Evolutionary conservation across 192 early-diverging fungal genomes (phyloP), one percentile per base, ranked within the genome.

Genomic region (Allomyces macrogynus): DNA sequence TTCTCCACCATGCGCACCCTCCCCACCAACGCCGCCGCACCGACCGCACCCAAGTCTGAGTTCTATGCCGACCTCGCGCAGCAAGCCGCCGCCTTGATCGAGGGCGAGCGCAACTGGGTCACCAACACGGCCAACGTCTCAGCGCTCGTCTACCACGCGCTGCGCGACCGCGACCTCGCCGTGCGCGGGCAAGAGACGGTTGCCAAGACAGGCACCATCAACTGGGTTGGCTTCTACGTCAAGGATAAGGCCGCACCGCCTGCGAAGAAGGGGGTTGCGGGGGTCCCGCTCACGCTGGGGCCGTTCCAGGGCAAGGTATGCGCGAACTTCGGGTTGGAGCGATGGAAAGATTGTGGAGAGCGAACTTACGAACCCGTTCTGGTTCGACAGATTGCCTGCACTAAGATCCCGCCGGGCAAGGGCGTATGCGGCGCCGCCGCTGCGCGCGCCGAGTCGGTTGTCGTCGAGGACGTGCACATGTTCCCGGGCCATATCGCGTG

Each of bases 401-500:
- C 89, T 4, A 75, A 82, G 23, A 96, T 96, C 63, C 74, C 71
- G n/a, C 80, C 90, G 68, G 87, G 87, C 22, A 81, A 80, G 24
- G 93, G 93, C 20, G 93, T 96, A 20, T 93, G 91, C 70, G 93
- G 91, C 23, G 79, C 87, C 7, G 86, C 90, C 0, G 91, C 90
- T 3, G 64, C 65, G n/a, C 71, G 75, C 44, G 66, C 70, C 18
- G 12, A 65, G 43, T 80, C 86, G 0, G 70, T 85, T 43, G 67
- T 93, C 1, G 86, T 96, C 32, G 67, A 71, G 43, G 83, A 96
- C 66, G 91, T 93, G 32, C 86, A 89, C 70, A 73, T 76, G 24
- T 93, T 90, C 66, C 80, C 82, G 4, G 88, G 87, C 43, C 91
- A 96, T 74, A 96, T 96, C 72, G 88, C 91, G 0, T 96, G 93